phyloP scores from a whole-genome alignment of 1,284 basidiomycete species.

The Clitocybe nebularis region DNA sequence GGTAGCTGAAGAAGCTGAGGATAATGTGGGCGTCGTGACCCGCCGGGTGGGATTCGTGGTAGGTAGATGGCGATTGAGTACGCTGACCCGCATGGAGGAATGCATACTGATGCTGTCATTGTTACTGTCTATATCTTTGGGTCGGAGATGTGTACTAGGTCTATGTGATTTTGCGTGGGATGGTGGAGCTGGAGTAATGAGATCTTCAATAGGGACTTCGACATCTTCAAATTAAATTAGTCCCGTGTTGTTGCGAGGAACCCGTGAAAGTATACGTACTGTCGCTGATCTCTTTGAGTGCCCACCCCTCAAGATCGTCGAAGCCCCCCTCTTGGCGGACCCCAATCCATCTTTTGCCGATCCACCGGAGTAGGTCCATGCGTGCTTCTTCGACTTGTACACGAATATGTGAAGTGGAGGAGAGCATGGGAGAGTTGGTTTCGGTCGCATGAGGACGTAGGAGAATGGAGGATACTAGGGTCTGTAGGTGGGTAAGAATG shows the following conservation, averaged over 20 bases:
- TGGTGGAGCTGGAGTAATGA: slow-evolving; percentile 39
- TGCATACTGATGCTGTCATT: slow-evolving; percentile 31
- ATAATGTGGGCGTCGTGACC: slow-evolving; percentile 7
- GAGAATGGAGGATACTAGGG: slow-evolving; percentile 70
- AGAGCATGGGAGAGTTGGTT: slow-evolving; percentile 55
- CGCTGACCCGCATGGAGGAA: slow-evolving; percentile 49
- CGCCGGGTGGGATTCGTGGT: slow-evolving; percentile 17
- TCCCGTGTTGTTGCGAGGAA: slow-evolving; percentile 1
- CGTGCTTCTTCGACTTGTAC: slow-evolving; percentile 70
- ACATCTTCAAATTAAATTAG: slow-evolving; percentile 51
- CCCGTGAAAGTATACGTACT: slow-evolving; percentile 49
- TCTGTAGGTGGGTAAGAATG: slow-evolving; percentile 37
- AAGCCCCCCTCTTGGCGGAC: slow-evolving; percentile 81
- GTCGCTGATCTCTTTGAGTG: slow-evolving; percentile 82
- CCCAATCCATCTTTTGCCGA: slow-evolving; percentile 69
- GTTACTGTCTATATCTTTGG: slow-evolving; percentile 35
- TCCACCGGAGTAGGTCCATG: slow-evolving; percentile 63
- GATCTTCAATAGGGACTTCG: slow-evolving; percentile 73
- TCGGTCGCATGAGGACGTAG: slow-evolving; percentile 64
- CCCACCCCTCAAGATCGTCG: slow-evolving; percentile 77
- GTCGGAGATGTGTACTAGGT: slow-evolving; percentile 25
- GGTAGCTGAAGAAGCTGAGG: slow-evolving; percentile 19
- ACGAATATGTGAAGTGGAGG: slow-evolving; percentile 61
- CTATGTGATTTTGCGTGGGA: slow-evolving; percentile 18
- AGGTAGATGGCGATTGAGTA: slow-evolving; percentile 47